Evolutionary conservation across 2,329 filamentous ascomycete genomes (phyloP).

Genomic region (Pseudogymnoascus verrucosus): DNA sequence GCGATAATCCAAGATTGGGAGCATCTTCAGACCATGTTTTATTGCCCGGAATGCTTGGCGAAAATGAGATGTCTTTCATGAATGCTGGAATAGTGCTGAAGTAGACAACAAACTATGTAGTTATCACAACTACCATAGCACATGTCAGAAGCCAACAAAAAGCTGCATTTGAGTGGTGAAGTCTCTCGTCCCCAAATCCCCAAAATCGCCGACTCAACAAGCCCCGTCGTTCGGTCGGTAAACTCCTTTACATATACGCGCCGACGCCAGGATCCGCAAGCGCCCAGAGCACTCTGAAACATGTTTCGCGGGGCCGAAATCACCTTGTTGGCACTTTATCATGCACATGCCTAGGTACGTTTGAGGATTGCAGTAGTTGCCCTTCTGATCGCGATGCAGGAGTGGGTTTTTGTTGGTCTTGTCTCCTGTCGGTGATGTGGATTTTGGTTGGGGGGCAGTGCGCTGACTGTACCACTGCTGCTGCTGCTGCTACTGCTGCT

Average conservation of each 20-base stretch:
- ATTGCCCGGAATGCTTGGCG: too few relatives aligned
- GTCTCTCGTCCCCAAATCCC: neutral
- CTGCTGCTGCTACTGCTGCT: neutral
- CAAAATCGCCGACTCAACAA: neutral
- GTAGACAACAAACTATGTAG: neutral
- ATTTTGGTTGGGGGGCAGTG: neutral
- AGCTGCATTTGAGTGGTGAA: neutral
- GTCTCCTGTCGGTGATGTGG: neutral
- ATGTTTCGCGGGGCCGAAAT: neutral
- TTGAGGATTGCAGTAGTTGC: neutral
- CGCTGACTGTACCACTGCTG: neutral
- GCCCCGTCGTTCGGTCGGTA: neutral
- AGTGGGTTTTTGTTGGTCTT: neutral
- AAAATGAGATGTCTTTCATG: too few relatives aligned
- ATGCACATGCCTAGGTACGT: neutral
- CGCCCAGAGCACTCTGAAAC: neutral
- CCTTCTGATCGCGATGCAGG: neutral
- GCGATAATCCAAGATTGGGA: too few relatives aligned
- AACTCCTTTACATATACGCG: neutral
- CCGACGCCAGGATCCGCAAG: neutral
- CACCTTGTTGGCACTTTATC: neutral
- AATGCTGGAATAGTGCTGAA: neutral
- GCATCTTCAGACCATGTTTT: too few relatives aligned
- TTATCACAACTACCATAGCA: neutral
- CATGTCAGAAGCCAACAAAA: neutral